Percentiles rank a stretch among this genome's conserved stretches.
Conservation (phyloP, 352 stramenopile species). For the Pythium utonaiense region DNA sequence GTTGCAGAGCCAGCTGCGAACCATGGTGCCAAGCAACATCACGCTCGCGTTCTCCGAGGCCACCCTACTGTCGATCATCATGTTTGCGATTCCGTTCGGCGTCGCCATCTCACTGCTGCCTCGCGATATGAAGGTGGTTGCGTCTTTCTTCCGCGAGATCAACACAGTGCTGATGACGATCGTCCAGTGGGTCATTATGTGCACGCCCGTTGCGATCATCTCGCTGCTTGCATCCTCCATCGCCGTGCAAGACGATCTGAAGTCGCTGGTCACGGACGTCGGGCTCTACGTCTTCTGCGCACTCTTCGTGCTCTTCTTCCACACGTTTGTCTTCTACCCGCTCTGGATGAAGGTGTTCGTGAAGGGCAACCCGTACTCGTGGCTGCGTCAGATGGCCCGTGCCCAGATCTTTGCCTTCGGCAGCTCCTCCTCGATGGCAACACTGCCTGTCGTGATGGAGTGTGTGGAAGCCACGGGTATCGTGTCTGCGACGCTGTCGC, state of each 20-base stretch:
- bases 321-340: constrained; percentile 39
- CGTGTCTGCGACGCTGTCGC: constrained; percentile 23
- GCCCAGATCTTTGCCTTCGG: constrained; percentile 39
- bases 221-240: constrained; percentile 37
- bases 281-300: constrained; percentile 38
- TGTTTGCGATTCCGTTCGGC: constrained; percentile 32
- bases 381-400: constrained; percentile 28
- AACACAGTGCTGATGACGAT: constrained; percentile 41
- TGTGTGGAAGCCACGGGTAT: constrained; percentile 29
- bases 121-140: constrained; percentile 16
- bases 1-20: constrained; percentile 17
- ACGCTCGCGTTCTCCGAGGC: constrained; percentile 26
- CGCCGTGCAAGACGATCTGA: constrained; percentile 25
- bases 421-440: constrained; percentile 40
- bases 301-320: constrained; percentile 17
- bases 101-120: constrained; percentile 21
- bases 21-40: constrained; percentile 27
- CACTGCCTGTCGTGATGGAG: constrained; percentile 36
- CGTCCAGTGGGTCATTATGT: constrained; percentile 37
- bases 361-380: constrained; percentile 30
- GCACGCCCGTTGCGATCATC: constrained; percentile 36
- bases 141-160: constrained; percentile 27
- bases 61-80: constrained; percentile 30
- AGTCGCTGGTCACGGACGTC: constrained; percentile 30
- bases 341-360: constrained; percentile 26